These are phyloP conservation scores for Aspergillus spinulosporus DNA, from an alignment of 2,329 filamentous ascomycete genomes.

Conservation along the genomic window DNA sequence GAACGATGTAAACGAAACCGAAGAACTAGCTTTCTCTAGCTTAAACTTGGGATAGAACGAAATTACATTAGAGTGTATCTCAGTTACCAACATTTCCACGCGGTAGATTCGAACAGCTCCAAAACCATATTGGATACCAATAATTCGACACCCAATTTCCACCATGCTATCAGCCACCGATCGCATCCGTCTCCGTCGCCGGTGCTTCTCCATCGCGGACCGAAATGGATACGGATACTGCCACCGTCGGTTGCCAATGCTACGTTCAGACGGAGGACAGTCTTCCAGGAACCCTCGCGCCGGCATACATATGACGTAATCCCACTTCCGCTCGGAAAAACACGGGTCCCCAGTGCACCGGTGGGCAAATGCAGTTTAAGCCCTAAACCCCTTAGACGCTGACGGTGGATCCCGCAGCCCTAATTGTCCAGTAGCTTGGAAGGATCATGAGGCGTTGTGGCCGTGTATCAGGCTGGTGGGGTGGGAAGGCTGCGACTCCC, in stretches of 20 bases:
- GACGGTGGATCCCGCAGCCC: background rate
- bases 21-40: background rate
- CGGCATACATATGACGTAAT: constrained; percentile 1
- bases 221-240: too few species aligned
- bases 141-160: background rate
- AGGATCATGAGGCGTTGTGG: background rate
- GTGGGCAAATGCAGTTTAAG: constrained; percentile 26
- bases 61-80: constrained; percentile 4
- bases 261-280: constrained; percentile 22
- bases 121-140: background rate
- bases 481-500: background rate
- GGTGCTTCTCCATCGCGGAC: too few species aligned
- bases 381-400: background rate
- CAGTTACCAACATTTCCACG: background rate
- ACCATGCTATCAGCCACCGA: background rate
- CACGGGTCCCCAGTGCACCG: constrained; percentile 16
- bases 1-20: background rate
- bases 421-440: background rate
- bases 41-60: background rate
- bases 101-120: background rate
- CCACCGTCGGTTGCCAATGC: too few species aligned
- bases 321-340: constrained; percentile 16
- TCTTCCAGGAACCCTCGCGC: constrained; percentile 20
- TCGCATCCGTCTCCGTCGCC: background rate
- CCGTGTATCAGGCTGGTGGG: constrained; percentile 5